A percentile compares a stretch with the other conserved stretches of the same genome.
Evolutionary conservation across 2,329 filamentous ascomycete genomes (phyloP).

Genomic region (Colletotrichum karsti): DNA sequence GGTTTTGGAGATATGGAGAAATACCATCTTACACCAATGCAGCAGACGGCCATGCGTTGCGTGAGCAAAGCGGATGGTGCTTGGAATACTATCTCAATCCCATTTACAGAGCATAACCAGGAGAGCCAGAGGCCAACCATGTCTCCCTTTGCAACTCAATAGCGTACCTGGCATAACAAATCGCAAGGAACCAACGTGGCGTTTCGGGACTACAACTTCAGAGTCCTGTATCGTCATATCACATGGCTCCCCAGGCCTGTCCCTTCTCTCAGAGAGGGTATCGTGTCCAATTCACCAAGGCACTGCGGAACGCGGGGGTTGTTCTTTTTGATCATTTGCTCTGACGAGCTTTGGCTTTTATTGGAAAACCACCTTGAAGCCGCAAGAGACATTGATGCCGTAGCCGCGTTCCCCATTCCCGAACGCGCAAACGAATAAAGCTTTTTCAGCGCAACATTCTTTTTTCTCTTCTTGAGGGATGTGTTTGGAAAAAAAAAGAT

Average conservation of each 20-base stretch:
- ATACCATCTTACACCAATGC: too few species aligned
- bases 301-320: conserved; percentile 10
- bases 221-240: background rate
- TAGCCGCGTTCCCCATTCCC: conserved; percentile 54
- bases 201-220: background rate
- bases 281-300: conserved; percentile 10
- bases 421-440: conserved; percentile 55
- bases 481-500: conserved; percentile 21
- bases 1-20: too few species aligned
- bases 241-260: background rate
- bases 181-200: background rate
- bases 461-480: conserved; percentile 22
- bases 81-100: too few species aligned
- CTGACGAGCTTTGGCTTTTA: conserved; percentile 51
- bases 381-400: conserved; percentile 37
- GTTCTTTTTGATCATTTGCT: conserved; percentile 42
- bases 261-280: background rate
- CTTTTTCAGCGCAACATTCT: conserved; percentile 18
- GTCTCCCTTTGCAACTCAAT: too few species aligned
- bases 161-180: background rate
- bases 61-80: too few species aligned
- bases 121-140: too few species aligned
- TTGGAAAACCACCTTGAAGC: conserved; percentile 40
- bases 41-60: too few species aligned
- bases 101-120: too few species aligned